Base-by-base conservation (phyloP, 176 grass and related monocot species). In the Secale cereale region DNA sequence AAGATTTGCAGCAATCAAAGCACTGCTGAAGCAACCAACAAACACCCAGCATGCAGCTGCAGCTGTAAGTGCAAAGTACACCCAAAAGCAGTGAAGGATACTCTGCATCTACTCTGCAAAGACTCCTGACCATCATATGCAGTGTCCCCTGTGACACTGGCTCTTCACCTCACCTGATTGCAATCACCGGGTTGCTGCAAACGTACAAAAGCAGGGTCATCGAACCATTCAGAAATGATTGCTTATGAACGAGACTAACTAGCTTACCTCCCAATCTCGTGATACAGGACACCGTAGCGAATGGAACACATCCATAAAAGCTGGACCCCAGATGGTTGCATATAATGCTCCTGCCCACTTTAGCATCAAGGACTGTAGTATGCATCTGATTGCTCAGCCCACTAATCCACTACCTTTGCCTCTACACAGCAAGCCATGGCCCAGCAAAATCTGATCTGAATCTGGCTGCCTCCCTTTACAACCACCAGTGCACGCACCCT, bases 361-460 rank as follows among this genome's bases (percentile, higher is more conserved):
- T 22, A 60, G 54, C 54, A 86, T 33, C 64, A 37, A n/a, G n/a
- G 36, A 90, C 25, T 72, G 78, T 72, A 78, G 30, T 6, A 37
- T 16, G 10, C 76, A 78, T n/a, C 54, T 82, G 70, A 77, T 70
- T 69, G 50, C 8, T 4, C 64, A 86, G 29, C 73, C 73, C 52
- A 72, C 31, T 57, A 82, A 25, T 32, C 54, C 39, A 48, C 61
- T 50, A 52, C 65, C 23, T 37, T 61, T 81, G 60, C 48, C 70
- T 77, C 30, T 71, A 59, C 17, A 11, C 10, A 76, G 45, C 50
- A 63, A 85, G 63, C 25, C 30, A 70, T 85, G 71, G 62, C 66
- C 74, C 43, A 65, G 45, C 54, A 69, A 90, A 50, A 56, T 78
- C 78, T 57, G 31, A 78, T 78, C 72, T 36, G 40, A 91, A 87